These are phyloP conservation scores for Rubus parviflorus DNA, from an alignment of 306 rosid species.

Conservation along the genomic window DNA sequence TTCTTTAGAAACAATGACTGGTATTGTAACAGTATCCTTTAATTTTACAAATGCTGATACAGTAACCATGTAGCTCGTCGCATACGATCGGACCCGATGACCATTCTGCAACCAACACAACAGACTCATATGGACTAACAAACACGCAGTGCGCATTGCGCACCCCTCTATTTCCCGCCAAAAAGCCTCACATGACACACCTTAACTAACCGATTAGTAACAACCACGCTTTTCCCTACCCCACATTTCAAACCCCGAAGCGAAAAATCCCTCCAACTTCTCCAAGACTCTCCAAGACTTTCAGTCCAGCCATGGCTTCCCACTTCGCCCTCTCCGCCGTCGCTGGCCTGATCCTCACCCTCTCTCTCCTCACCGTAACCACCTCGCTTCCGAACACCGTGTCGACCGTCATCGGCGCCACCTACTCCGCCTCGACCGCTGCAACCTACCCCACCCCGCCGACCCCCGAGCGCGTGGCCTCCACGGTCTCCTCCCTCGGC, in stretches of 20 bases:
- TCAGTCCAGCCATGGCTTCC: constrained; percentile 18
- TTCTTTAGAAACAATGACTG: no score
- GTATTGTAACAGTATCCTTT: no score
- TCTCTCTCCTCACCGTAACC: constrained; percentile 29
- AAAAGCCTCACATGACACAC: neutral
- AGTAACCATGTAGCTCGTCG: neutral
- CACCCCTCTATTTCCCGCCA: constrained; percentile 8
- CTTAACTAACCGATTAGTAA: constrained; percentile 3
- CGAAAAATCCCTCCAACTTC: neutral
- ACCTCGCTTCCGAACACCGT: constrained; percentile 43
- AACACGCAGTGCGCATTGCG: neutral
- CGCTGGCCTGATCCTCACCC: constrained; percentile 35
- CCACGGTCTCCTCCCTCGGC: constrained; percentile 39
- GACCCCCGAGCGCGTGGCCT: constrained; percentile 26
- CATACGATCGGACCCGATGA: neutral
- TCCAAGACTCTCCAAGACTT: neutral
- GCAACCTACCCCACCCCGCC: constrained; percentile 3
- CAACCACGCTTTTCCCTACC: neutral
- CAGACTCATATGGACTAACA: neutral
- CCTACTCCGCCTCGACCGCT: constrained; percentile 35
- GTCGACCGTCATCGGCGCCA: constrained; percentile 56
- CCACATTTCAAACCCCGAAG: neutral
- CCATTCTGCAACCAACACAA: no score
- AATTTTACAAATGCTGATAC: no score
- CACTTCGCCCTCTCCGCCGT: constrained; percentile 18